Percentiles rank a stretch among this genome's conserved stretches.
Evolutionary conservation across 2,329 filamentous ascomycete species (phyloP).

Genomic region (Pestalotiopsis sp.): DNA sequence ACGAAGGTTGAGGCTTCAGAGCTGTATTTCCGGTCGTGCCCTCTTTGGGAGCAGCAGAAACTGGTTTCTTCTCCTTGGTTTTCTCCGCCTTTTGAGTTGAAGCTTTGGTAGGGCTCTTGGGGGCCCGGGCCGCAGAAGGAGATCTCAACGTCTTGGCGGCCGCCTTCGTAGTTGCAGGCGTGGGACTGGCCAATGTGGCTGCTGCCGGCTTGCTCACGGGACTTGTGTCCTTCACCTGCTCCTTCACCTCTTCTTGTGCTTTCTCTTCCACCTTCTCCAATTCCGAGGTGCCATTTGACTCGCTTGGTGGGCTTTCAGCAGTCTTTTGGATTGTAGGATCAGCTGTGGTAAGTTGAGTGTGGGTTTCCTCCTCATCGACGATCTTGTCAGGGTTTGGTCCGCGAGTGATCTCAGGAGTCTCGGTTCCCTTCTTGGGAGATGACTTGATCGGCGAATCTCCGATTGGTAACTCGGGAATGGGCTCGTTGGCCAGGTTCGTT

Average conservation of each 20-base stretch:
- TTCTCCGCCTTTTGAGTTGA: constrained; percentile 21
- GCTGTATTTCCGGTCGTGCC: constrained; percentile 31
- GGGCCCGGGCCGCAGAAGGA: constrained; percentile 36
- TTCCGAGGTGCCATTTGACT: not conserved
- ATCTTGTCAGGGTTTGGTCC: constrained; percentile 41
- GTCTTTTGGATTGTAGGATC: constrained; percentile 30
- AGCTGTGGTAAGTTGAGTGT: constrained; percentile 30
- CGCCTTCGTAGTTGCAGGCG: constrained; percentile 30
- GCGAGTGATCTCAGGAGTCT: constrained; percentile 27
- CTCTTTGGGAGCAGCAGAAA: constrained; percentile 30
- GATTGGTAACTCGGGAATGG: constrained; percentile 44
- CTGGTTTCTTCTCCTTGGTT: constrained; percentile 35
- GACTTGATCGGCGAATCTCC: constrained; percentile 19
- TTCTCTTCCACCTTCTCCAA: constrained; percentile 15
- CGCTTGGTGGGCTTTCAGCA: constrained; percentile 14
- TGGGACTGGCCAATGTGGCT: constrained; percentile 19
- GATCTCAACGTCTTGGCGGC: constrained; percentile 37
- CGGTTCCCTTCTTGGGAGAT: constrained; percentile 25
- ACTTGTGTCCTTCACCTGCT: constrained; percentile 29
- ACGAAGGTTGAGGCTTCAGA: constrained; percentile 30
- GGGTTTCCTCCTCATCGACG: constrained; percentile 37
- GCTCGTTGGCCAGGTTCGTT: constrained; percentile 36
- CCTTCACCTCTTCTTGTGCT: not conserved
- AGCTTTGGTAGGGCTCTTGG: constrained; percentile 33
- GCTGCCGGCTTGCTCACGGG: constrained; percentile 21